Base-by-base conservation (phyloP, 2,329 filamentous ascomycete species). In the Arthrobotrys iridis region DNA sequence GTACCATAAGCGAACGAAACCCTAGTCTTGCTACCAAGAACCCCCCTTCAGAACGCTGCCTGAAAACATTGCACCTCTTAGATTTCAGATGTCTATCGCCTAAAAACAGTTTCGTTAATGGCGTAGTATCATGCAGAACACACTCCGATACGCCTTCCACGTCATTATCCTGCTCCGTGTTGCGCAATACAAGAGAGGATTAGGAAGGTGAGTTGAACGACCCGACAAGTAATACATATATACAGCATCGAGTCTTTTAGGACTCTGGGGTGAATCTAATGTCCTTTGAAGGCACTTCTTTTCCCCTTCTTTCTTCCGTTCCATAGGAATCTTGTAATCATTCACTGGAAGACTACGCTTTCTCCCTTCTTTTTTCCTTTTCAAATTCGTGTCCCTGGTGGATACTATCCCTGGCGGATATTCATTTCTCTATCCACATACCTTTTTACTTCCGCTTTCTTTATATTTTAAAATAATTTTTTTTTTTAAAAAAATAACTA, bases 351-450 rank as follows among this genome's bases (percentile, higher is more conserved):
- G 50, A 30, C 18, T 5, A 28, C 28, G 15, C 28, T 18, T 41
- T 59, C 35, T 37, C 37, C 10, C 13, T 45, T 24, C 8, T 22
- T 45, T 62, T 24, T 22, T 4, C 48, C 33, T 18, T 6, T 26
- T 50, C 20, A 5, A 24, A n/a, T 43, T 33, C 26, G 65, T 70
- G 37, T 70, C 65, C 65, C 65, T 70, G 65, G 65, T 8, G 65
- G 65, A 70, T 70, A 70, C 65, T 33, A 28, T 57, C 46, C 58
- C 65, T 60, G 30, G 63, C 20, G 63, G 63, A 59, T 52, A 52
- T 52, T 55, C 20, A 15, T 2, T 60, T 41, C 55, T 48, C 35
- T 18, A 28, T 50, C 41, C 55, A 13, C 37, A 46, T 33, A n/a
- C n/a, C 8, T 28, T 28, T 67, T 52, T 41, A 68, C 18, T 57